These are phyloP conservation scores for Penicillium pulvis DNA, from an alignment of 495 filamentous ascomycete genomes.

Conservation along the genomic window DNA sequence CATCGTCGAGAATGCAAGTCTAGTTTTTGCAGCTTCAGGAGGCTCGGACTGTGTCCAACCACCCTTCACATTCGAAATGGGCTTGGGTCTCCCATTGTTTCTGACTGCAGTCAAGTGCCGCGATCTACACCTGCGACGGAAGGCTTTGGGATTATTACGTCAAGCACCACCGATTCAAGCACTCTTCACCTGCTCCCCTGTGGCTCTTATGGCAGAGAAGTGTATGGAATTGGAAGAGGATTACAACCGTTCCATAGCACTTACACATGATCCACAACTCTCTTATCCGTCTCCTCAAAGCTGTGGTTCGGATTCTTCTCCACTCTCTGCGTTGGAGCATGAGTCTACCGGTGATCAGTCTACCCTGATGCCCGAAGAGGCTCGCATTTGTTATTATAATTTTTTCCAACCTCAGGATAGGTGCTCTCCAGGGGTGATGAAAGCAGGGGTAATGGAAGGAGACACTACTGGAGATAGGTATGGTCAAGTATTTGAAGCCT, in stretches of 20 bases:
- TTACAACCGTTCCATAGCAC: background rate
- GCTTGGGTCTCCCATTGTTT: constrained; percentile 27
- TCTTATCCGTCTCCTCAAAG: too few relatives aligned
- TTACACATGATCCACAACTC: background rate
- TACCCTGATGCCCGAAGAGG: background rate
- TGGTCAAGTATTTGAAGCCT: background rate
- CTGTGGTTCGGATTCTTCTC: too few relatives aligned
- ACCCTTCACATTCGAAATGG: constrained; percentile 35
- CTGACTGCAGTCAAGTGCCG: constrained; percentile 33
- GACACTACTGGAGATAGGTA: background rate
- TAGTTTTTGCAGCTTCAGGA: constrained; percentile 16
- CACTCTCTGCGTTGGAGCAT: too few relatives aligned
- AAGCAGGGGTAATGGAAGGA: background rate
- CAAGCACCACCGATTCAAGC: constrained; percentile 27
- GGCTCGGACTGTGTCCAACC: constrained; percentile 7
- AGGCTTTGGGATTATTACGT: constrained; percentile 26
- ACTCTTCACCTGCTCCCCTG: constrained; percentile 21
- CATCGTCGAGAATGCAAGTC: constrained; percentile 28
- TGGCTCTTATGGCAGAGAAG: constrained; percentile 14
- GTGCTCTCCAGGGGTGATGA: background rate
- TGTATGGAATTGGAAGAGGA: constrained; percentile 28
- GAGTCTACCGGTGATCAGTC: background rate
- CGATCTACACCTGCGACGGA: constrained; percentile 24
- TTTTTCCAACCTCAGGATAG: background rate
- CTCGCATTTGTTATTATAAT: background rate